Percentiles rank a stretch among this genome's conserved stretches.
Conservation (phyloP, 169 alveolate species). For the Cryptosporidium ubiquitum region DNA sequence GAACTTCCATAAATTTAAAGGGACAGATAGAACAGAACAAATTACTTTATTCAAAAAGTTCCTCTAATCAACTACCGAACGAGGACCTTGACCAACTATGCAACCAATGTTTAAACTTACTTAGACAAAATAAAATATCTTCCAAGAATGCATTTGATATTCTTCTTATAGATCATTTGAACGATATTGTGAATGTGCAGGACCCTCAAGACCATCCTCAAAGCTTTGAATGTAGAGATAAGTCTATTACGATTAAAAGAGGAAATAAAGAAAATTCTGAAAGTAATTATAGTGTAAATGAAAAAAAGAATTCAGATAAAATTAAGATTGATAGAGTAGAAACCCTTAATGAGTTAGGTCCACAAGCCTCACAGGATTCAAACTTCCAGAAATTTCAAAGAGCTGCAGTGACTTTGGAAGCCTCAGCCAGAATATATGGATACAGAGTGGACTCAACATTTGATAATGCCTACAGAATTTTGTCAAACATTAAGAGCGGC, state of each 20-base stretch:
- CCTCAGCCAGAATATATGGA: conserved; percentile 73
- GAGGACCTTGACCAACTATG: conserved; percentile 32
- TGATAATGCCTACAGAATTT: conserved; percentile 58
- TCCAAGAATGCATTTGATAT: conserved; percentile 87
- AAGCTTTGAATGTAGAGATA: too few species aligned
- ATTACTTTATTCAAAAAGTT: background rate
- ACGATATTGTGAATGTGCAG: conserved; percentile 81
- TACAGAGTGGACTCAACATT: conserved; percentile 68
- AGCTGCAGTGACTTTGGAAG: conserved; percentile 73
- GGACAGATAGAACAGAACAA: conserved; percentile 29
- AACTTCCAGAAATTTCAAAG: conserved; percentile 58
- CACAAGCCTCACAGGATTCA: background rate
- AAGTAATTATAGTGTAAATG: background rate
- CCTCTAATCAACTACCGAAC: background rate
- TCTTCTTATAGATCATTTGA: conserved; percentile 84
- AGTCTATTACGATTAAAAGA: background rate
- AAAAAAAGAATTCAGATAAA: background rate
- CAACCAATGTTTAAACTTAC: conserved; percentile 42
- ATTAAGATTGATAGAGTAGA: background rate
- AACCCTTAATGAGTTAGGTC: background rate
- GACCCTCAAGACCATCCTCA: too few species aligned
- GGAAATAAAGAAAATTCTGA: background rate
- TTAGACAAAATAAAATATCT: conserved; percentile 82
- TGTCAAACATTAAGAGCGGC: conserved; percentile 59
- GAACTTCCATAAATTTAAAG: conserved; percentile 28